Conservation (phyloP, 441 rosid genomes). For the Erodium moschatum region DNA sequence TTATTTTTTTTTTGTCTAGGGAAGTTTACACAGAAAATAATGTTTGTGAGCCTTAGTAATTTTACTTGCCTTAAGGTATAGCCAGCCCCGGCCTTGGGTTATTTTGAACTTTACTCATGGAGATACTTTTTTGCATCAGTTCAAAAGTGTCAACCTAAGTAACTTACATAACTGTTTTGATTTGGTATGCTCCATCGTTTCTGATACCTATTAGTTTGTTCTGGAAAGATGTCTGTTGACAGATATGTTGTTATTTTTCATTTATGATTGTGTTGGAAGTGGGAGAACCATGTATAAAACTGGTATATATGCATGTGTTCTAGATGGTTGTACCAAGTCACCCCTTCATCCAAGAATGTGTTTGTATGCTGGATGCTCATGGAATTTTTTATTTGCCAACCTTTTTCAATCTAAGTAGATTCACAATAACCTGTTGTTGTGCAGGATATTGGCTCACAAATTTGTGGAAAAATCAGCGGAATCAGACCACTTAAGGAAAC, state of each 20-base stretch:
- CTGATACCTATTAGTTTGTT: background rate
- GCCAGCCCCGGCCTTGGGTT: background rate
- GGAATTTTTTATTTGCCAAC: background rate
- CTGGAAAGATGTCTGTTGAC: background rate
- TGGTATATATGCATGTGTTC: conserved; percentile 2
- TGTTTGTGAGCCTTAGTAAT: background rate
- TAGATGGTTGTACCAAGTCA: background rate
- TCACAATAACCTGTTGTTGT: conserved; percentile 19
- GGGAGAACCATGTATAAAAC: background rate
- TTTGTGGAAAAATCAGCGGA: conserved; percentile 68
- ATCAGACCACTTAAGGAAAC: conserved; percentile 47
- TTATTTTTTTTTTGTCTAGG: background rate
- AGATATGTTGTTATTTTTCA: background rate
- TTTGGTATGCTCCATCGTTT: no score
- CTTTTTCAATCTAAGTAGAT: background rate
- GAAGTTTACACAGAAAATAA: background rate
- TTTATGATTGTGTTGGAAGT: background rate
- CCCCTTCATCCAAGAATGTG: background rate
- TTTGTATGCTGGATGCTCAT: background rate
- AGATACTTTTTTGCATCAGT: background rate
- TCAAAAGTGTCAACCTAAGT: no score
- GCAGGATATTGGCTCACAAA: conserved; percentile 97
- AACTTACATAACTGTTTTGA: no score
- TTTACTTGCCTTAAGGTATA: background rate
- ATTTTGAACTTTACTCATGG: background rate